Evolutionary conservation across 169 alveolate genomes (phyloP).

Genomic region (Babesia ovata): DNA sequence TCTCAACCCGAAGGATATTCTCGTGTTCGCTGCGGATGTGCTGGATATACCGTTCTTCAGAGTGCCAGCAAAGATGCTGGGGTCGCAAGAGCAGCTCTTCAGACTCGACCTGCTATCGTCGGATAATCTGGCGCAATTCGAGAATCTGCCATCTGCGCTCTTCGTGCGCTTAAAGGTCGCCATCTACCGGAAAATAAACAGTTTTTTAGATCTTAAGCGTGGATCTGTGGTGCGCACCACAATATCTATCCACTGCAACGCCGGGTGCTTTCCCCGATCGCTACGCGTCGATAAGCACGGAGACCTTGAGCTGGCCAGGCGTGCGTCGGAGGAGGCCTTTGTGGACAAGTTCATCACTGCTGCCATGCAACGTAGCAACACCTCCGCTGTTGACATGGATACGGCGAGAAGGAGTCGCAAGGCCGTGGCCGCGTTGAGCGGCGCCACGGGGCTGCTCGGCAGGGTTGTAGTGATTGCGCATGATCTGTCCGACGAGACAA

Average conservation of each 20-base stretch:
- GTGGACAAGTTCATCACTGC: constrained; percentile 22
- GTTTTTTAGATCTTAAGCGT: neutral
- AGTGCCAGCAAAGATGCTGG: constrained; percentile 20
- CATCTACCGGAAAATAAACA: constrained; percentile 42
- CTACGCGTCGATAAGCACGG: constrained; percentile 8
- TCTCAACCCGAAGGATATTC: constrained; percentile 39
- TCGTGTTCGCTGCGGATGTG: constrained; percentile 40
- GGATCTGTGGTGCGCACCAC: constrained; percentile 2
- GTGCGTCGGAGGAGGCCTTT: constrained; percentile 52
- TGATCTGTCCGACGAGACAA: neutral
- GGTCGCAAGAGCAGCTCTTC: constrained; percentile 42
- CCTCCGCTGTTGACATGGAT: neutral
- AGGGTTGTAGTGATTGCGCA: constrained; percentile 24
- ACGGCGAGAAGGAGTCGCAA: constrained; percentile 4
- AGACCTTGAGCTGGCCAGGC: constrained; percentile 29
- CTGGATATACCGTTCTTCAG: constrained; percentile 24
- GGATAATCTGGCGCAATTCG: constrained; percentile 1
- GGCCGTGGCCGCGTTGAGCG: neutral
- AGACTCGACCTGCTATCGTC: constrained; percentile 28
- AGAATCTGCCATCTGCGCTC: constrained; percentile 43
- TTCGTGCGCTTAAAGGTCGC: constrained; percentile 49
- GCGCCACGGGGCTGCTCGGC: constrained; percentile 39
- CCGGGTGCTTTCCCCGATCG: constrained; percentile 44
- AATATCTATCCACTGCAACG: constrained; percentile 45
- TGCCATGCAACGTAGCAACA: neutral